phyloP scores from a whole-genome alignment of 2,329 filamentous ascomycete species.

The Fusarium tuaranense region DNA sequence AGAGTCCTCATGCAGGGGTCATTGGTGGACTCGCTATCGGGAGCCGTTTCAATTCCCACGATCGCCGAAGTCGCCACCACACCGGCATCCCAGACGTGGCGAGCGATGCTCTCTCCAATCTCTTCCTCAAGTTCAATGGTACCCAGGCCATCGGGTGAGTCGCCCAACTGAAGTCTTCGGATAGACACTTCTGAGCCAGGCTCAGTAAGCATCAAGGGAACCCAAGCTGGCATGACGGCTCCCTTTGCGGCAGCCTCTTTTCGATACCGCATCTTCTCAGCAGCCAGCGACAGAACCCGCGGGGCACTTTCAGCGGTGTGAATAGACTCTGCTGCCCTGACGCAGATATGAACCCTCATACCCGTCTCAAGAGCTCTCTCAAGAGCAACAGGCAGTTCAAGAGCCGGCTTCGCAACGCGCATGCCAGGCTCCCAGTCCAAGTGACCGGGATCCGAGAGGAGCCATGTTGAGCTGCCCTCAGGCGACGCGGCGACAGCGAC shows the following conservation, averaged over 20 bases:
- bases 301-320: slow-evolving; percentile 44
- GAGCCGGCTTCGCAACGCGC: slow-evolving; percentile 54
- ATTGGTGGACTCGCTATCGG: slow-evolving; percentile 42
- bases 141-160: slow-evolving; percentile 33
- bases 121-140: slow-evolving; percentile 64
- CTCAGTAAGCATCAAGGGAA: slow-evolving; percentile 45
- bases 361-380: slow-evolving; percentile 42
- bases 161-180: slow-evolving; percentile 46
- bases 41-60: slow-evolving; percentile 44
- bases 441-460: slow-evolving; percentile 42
- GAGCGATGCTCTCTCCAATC: slow-evolving; percentile 69
- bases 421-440: slow-evolving; percentile 51
- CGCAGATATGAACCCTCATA: slow-evolving; percentile 43
- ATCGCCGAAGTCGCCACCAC: slow-evolving; percentile 56
- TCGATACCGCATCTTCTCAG: slow-evolving; percentile 31
- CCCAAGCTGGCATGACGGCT: slow-evolving; percentile 59
- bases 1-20: slow-evolving; percentile 47
- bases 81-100: slow-evolving; percentile 70
- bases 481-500: slow-evolving; percentile 44
- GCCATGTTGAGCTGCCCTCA: slow-evolving; percentile 38
- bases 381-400: slow-evolving; percentile 45
- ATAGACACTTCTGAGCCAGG: slow-evolving; percentile 43
- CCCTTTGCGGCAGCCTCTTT: slow-evolving; percentile 44
- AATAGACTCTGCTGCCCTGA: slow-evolving; percentile 40
- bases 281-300: slow-evolving; percentile 42